phyloP scores from a whole-genome alignment of 495 filamentous ascomycete genomes.

The Lasiosphaeria ovina region DNA sequence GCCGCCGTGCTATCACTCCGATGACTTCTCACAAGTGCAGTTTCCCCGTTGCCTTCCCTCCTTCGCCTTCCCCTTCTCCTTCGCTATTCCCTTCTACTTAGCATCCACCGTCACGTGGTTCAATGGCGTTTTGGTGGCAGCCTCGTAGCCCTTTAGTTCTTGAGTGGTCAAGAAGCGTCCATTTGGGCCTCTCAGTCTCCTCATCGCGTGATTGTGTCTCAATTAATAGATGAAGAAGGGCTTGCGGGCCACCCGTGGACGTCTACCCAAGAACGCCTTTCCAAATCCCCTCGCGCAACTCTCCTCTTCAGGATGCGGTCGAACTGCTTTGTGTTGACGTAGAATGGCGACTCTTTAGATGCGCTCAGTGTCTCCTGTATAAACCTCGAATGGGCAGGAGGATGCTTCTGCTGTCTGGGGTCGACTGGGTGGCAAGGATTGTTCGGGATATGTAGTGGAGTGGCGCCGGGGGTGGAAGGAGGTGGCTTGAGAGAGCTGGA shows the following conservation, averaged over 20 bases:
- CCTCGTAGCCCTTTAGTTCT: not conserved
- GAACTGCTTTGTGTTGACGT: constrained; percentile 96
- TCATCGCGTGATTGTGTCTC: constrained; percentile 94
- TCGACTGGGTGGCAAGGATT: not conserved
- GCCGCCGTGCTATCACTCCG: not conserved
- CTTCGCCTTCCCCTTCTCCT: not conserved
- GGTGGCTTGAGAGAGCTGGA: not conserved
- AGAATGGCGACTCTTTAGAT: constrained; percentile 43
- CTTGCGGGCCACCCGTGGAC: constrained; percentile 53
- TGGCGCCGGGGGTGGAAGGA: not conserved
- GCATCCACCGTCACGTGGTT: not conserved
- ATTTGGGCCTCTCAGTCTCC: constrained; percentile 86
- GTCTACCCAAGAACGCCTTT: constrained; percentile 69
- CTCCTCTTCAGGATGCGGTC: constrained; percentile 89
- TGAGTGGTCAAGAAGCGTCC: constrained; percentile 76
- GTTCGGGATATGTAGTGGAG: not conserved
- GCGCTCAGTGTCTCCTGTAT: constrained; percentile 1
- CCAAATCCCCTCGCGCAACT: constrained; percentile 83
- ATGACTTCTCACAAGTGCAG: not conserved
- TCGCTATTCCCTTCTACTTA: not conserved
- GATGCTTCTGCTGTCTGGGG: not conserved
- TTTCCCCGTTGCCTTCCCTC: not conserved
- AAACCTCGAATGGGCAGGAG: not conserved
- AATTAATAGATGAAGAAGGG: constrained; percentile 97
- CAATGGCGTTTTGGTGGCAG: not conserved